phyloP scores from a whole-genome alignment of 805 yeast species.

The Candida sakaeoensis region DNA sequence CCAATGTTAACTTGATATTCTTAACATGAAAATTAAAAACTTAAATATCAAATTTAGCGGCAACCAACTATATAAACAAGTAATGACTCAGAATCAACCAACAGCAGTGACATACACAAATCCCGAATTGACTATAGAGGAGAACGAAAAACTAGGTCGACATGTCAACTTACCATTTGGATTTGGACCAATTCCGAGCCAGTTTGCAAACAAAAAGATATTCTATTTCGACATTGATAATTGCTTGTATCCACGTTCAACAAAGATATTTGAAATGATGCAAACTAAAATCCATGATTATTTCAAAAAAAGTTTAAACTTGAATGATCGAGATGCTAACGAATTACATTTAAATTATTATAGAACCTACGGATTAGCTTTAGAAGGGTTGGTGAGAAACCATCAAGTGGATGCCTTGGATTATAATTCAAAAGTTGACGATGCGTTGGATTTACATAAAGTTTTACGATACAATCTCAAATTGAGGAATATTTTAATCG shows the following conservation, averaged over 20 bases:
- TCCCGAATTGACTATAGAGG: conserved; percentile 20
- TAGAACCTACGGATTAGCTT: conserved; percentile 84
- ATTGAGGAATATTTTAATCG: conserved; percentile 50
- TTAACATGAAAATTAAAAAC: too few relatives aligned
- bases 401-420: conserved; percentile 82
- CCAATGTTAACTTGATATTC: too few relatives aligned
- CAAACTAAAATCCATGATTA: conserved; percentile 78
- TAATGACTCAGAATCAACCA: neutral
- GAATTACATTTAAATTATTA: conserved; percentile 72
- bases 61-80: neutral
- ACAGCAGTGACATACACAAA: conserved; percentile 17
- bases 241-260: conserved; percentile 74
- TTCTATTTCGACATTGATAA: conserved; percentile 94
- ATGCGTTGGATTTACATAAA: conserved; percentile 78
- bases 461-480: conserved; percentile 63
- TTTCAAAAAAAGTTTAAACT: conserved; percentile 59
- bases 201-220: conserved; percentile 22
- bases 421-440: conserved; percentile 87
- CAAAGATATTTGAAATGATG: conserved; percentile 82
- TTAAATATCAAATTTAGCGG: too few relatives aligned
- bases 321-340: conserved; percentile 72
- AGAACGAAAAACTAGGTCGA: conserved; percentile 15
- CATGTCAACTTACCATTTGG: conserved; percentile 27
- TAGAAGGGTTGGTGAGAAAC: conserved; percentile 76
- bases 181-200: conserved; percentile 30